These are phyloP conservation scores for Globisporangium recalcitrans DNA, from an alignment of 352 stramenopile species.

Conservation along the genomic window DNA sequence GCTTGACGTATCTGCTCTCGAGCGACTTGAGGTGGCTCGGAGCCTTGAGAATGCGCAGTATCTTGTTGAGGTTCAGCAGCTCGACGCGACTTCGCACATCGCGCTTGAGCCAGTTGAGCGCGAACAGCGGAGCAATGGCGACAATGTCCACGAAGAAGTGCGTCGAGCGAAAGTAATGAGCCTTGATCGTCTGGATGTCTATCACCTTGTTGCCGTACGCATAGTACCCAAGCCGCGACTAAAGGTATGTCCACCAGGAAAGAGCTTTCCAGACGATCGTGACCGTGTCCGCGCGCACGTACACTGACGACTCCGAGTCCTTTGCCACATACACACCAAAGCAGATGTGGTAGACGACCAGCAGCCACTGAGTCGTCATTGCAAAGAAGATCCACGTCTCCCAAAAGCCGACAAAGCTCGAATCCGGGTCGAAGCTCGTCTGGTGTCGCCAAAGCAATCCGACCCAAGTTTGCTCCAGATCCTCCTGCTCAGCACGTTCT, in stretches of 20 bases:
- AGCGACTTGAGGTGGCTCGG: constrained; percentile 41
- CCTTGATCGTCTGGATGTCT: constrained; percentile 32
- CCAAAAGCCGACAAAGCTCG: constrained; percentile 39
- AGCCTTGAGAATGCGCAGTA: constrained; percentile 46
- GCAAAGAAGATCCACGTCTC: constrained; percentile 38
- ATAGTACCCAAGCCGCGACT: constrained; percentile 51
- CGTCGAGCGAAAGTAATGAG: constrained; percentile 35
- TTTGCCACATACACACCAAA: constrained; percentile 25
- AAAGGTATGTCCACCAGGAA: constrained; percentile 52
- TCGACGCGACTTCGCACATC: constrained; percentile 19
- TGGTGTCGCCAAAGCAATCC: background rate
- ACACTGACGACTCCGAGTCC: constrained; percentile 4
- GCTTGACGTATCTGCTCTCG: constrained; percentile 46
- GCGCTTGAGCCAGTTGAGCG: constrained; percentile 30
- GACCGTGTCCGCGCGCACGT: constrained; percentile 23
- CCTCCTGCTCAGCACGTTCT: background rate
- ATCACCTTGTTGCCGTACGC: constrained; percentile 67
- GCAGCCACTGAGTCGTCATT: constrained; percentile 32
- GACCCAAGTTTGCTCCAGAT: background rate
- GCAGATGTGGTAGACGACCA: constrained; percentile 49
- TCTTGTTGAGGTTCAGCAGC: constrained; percentile 51
- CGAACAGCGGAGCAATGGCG: constrained; percentile 37
- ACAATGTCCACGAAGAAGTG: constrained; percentile 41
- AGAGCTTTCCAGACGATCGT: constrained; percentile 35
- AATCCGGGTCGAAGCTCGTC: constrained; percentile 46